Percentiles rank a stretch among this genome's conserved stretches.
These are phyloP conservation scores for Hyphopichia homilentoma DNA, from an alignment of 805 yeast species.

Conservation along the genomic window DNA sequence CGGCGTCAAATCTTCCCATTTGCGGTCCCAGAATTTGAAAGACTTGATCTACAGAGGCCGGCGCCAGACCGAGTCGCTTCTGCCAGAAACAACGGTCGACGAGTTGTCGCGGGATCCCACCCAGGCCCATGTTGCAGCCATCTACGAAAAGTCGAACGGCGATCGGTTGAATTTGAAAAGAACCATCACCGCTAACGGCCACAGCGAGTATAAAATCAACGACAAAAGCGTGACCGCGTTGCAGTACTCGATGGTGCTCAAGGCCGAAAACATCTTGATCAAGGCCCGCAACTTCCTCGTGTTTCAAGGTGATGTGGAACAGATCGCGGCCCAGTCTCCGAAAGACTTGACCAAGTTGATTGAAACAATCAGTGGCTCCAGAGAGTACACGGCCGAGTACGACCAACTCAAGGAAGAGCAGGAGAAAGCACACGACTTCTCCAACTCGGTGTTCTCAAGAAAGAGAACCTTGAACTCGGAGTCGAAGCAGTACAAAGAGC, in stretches of 20 bases:
- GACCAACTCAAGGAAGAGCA: constrained; percentile 59
- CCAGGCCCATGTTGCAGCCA: constrained; percentile 72
- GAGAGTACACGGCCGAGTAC: constrained; percentile 63
- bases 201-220: constrained; percentile 66
- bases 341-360: constrained; percentile 66
- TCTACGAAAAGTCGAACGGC: constrained; percentile 63
- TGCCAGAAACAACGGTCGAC: constrained; percentile 13
- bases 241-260: constrained; percentile 64
- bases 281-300: constrained; percentile 90
- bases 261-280: constrained; percentile 75
- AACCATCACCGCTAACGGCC: constrained; percentile 53
- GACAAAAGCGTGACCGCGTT: constrained; percentile 55
- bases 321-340: constrained; percentile 84
- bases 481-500: constrained; percentile 72
- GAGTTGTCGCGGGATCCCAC: constrained; percentile 34
- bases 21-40: constrained; percentile 68
- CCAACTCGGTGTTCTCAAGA: constrained; percentile 62
- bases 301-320: constrained; percentile 96
- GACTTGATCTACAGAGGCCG: constrained; percentile 81
- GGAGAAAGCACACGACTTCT: constrained; percentile 60
- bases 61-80: constrained; percentile 7
- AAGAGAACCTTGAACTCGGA: constrained; percentile 71
- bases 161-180: constrained; percentile 60
- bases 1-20: constrained; percentile 72
- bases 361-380: constrained; percentile 83